Evolutionary conservation across 176 grass and related monocot species (phyloP).

Genomic region (Themeda triandra): DNA sequence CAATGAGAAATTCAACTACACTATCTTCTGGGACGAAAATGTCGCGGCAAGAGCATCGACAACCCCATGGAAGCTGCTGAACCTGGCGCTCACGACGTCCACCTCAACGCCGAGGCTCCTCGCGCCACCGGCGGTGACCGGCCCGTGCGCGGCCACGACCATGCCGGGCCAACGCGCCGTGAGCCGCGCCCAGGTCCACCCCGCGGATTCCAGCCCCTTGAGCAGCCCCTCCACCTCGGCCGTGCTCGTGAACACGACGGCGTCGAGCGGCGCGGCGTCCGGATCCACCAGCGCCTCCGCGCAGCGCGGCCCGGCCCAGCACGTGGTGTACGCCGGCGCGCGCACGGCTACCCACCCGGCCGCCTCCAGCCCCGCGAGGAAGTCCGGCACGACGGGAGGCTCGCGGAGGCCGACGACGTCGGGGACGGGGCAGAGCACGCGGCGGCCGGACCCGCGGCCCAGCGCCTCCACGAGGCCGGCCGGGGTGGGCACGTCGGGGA

Average conservation of each 20-base stretch:
- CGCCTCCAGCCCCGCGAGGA: constrained; percentile 49
- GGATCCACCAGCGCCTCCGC: constrained; percentile 28
- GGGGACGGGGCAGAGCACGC: constrained; percentile 71
- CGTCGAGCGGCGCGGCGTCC: constrained; percentile 40
- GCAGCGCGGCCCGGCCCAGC: constrained; percentile 63
- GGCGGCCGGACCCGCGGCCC: constrained; percentile 46
- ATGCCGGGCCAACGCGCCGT: constrained; percentile 51
- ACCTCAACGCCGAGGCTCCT: constrained; percentile 58
- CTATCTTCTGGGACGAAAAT: not conserved
- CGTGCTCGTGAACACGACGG: constrained; percentile 82
- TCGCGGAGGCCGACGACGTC: constrained; percentile 55
- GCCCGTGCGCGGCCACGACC: constrained; percentile 73
- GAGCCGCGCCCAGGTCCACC: constrained; percentile 67
- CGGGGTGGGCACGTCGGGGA: constrained; percentile 57
- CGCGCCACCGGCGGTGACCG: constrained; percentile 67
- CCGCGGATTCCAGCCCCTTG: constrained; percentile 62
- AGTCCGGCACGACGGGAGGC: constrained; percentile 60
- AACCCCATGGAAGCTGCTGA: constrained; percentile 75
- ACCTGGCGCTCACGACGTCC: constrained; percentile 65
- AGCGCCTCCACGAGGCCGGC: constrained; percentile 52
- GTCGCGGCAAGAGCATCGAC: constrained; percentile 45
- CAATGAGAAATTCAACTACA: not conserved
- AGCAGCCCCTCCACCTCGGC: constrained; percentile 83
- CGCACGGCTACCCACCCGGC: constrained; percentile 55
- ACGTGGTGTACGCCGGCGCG: constrained; percentile 62